A percentile compares a stretch with the other conserved stretches of the same genome.
Conservation (phyloP, 805 yeast species). For the Tetrapisispora phaffii region DNA sequence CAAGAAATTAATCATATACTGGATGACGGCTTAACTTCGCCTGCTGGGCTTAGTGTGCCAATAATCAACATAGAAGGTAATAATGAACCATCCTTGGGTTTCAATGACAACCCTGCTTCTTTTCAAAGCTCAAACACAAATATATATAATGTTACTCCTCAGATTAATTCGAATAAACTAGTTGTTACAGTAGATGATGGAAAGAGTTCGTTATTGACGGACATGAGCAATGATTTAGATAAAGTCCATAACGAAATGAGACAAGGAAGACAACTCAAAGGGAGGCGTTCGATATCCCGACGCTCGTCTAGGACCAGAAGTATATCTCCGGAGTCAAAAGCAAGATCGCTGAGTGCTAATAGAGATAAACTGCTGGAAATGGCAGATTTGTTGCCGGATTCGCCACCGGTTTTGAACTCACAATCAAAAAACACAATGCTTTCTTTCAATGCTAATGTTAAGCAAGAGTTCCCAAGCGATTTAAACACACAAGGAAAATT, state of each 20-base stretch:
- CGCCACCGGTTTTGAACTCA: not conserved
- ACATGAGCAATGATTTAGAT: not conserved
- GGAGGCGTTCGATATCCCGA: constrained; percentile 11
- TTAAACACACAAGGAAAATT: not conserved
- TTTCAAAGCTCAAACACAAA: not conserved
- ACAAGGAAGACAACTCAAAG: constrained; percentile 21
- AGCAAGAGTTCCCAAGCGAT: too few relatives aligned
- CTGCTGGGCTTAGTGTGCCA: not conserved
- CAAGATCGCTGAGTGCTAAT: constrained; percentile 25
- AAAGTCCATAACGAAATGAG: constrained; percentile 17
- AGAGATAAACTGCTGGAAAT: constrained; percentile 24
- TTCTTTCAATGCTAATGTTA: not conserved
- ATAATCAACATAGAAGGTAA: constrained; percentile 1
- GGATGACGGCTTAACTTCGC: not conserved
- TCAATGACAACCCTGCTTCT: not conserved
- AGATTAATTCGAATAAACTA: not conserved
- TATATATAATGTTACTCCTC: not conserved
- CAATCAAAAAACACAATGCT: not conserved
- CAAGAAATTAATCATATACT: not conserved
- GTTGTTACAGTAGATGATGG: not conserved
- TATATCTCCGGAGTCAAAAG: constrained; percentile 22
- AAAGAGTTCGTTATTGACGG: not conserved
- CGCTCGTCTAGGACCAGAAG: constrained; percentile 12
- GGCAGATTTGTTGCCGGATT: constrained; percentile 15
- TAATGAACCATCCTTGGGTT: not conserved